Evolutionary conservation across 441 rosid species (phyloP).

Genomic region (Geranium incanum): DNA sequence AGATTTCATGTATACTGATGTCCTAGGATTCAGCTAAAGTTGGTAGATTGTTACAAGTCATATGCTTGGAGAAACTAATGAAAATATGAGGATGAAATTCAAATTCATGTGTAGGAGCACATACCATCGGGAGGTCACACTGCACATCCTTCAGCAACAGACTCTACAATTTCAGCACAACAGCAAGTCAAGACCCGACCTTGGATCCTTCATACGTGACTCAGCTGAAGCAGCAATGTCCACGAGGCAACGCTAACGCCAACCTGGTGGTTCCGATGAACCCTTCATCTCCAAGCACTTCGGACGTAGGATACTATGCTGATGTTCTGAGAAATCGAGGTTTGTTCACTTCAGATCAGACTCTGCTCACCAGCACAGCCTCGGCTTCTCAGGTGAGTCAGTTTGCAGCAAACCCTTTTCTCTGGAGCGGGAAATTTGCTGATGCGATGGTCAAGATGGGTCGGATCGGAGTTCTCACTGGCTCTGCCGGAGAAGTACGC

Average conservation of each 20-base stretch:
- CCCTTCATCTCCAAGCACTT: slow-evolving; percentile 27
- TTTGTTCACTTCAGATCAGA: slow-evolving; percentile 44
- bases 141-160: slow-evolving; percentile 39
- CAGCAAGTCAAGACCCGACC: slow-evolving; percentile 35
- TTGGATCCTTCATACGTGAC: slow-evolving; percentile 34
- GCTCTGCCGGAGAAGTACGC: not conserved
- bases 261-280: slow-evolving; percentile 43
- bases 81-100: no score
- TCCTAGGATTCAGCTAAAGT: no score
- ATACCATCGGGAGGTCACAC: slow-evolving; percentile 46
- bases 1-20: no score
- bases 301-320: slow-evolving; percentile 33
- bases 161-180: slow-evolving; percentile 37
- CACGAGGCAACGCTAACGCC: slow-evolving; percentile 22
- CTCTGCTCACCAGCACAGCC: slow-evolving; percentile 31
- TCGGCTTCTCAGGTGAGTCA: slow-evolving; percentile 29
- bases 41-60: no score
- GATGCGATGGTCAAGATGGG: slow-evolving; percentile 75
- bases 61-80: no score
- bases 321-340: slow-evolving; percentile 31
- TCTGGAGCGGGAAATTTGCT: slow-evolving; percentile 38
- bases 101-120: slow-evolving; percentile 30
- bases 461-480: slow-evolving; percentile 26
- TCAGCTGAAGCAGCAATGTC: slow-evolving; percentile 36
- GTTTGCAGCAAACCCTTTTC: slow-evolving; percentile 22